Percentiles rank a stretch among this genome's conserved stretches.
These are phyloP conservation scores for Scheffersomyces stambukii DNA, from an alignment of 1,139 yeast genomes.

Conservation along the genomic window DNA sequence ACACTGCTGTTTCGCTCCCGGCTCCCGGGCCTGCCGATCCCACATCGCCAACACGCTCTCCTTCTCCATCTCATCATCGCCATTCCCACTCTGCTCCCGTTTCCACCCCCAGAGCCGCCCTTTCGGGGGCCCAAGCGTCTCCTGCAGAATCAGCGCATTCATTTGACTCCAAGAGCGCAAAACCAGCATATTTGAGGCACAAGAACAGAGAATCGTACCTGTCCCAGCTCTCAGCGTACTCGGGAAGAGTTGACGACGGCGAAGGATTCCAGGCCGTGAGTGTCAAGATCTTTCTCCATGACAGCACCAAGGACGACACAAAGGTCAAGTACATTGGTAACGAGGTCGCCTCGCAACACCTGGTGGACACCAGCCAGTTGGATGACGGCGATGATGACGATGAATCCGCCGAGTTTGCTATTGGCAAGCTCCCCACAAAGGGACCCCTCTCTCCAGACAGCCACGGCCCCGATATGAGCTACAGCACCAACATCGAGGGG, in stretches of 20 bases:
- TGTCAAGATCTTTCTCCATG: conserved; percentile 15
- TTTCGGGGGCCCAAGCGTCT: too few relatives aligned
- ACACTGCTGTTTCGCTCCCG: too few relatives aligned
- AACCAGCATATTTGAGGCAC: too few relatives aligned
- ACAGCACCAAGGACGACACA: conserved; percentile 7
- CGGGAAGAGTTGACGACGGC: conserved; percentile 19
- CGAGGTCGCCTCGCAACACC: conserved; percentile 1
- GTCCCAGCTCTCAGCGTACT: conserved; percentile 27
- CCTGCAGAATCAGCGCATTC: too few relatives aligned
- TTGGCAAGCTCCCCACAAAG: conserved; percentile 16
- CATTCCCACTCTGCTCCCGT: too few relatives aligned
- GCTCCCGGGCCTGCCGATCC: too few relatives aligned
- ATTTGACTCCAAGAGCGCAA: too few relatives aligned
- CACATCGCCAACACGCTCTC: too few relatives aligned
- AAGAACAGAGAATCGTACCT: conserved; percentile 20
- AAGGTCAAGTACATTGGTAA: too few relatives aligned
- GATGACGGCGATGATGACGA: background rate
- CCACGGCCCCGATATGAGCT: conserved; percentile 25
- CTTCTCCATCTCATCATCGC: too few relatives aligned
- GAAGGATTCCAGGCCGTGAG: conserved; percentile 21
- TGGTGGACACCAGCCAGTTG: conserved; percentile 1
- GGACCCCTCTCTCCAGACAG: conserved; percentile 5
- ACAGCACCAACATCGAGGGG: conserved; percentile 35
- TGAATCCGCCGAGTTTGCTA: conserved; percentile 1
- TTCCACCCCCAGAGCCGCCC: too few relatives aligned